Conservation (phyloP, 2,329 filamentous ascomycete species). For the Xylaria sp. region DNA sequence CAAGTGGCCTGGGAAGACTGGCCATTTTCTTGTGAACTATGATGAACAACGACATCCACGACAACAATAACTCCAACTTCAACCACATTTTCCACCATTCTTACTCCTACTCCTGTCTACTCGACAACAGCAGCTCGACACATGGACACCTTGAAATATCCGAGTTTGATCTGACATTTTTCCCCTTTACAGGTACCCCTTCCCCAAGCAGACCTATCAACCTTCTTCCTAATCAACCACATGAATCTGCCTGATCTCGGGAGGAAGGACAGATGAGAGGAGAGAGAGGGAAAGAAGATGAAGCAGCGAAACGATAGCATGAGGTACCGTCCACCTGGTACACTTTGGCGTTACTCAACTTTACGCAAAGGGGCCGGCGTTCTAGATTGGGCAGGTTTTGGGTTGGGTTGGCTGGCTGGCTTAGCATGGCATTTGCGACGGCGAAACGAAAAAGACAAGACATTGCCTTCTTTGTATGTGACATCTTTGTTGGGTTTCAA, state of each 20-base stretch:
- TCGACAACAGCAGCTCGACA: background rate
- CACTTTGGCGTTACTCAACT: slow-evolving; percentile 52
- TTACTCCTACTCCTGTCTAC: slow-evolving; percentile 25
- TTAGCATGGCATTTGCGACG: slow-evolving; percentile 37
- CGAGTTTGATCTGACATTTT: slow-evolving; percentile 35
- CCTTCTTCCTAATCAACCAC: slow-evolving; percentile 51
- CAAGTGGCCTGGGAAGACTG: background rate
- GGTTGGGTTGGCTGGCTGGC: slow-evolving; percentile 26
- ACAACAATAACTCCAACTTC: slow-evolving; percentile 1
- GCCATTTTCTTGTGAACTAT: slow-evolving; percentile 15
- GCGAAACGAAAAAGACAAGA: slow-evolving; percentile 35
- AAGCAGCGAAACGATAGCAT: slow-evolving; percentile 39
- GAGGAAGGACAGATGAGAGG: slow-evolving; percentile 30
- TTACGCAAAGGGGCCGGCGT: slow-evolving; percentile 50
- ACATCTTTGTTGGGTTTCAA: slow-evolving; percentile 44
- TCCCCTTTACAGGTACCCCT: slow-evolving; percentile 71
- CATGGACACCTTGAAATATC: slow-evolving; percentile 4
- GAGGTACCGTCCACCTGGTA: slow-evolving; percentile 42
- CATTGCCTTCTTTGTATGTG: slow-evolving; percentile 30
- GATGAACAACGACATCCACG: slow-evolving; percentile 7
- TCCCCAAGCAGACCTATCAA: slow-evolving; percentile 81
- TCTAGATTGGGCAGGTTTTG: slow-evolving; percentile 39
- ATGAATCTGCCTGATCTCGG: slow-evolving; percentile 37
- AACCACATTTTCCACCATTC: slow-evolving; percentile 21
- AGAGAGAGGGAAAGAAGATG: slow-evolving; percentile 25